Percentiles rank a stretch among this genome's conserved stretches.
Conservation (phyloP, 1,284 basidiomycete genomes). For the Ustilago loliicola region DNA sequence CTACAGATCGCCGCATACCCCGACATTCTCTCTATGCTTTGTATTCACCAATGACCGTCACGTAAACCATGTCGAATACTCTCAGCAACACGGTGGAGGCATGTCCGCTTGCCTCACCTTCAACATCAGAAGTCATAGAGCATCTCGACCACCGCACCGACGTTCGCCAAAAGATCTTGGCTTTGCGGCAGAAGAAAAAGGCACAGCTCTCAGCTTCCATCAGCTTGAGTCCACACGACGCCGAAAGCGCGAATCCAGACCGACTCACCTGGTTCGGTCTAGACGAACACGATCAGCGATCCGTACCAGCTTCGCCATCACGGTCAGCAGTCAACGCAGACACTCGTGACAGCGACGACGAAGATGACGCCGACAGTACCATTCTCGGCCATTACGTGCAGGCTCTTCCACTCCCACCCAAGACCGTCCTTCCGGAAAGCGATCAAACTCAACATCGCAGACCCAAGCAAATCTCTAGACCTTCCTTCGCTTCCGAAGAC, state of each 20-base stretch:
- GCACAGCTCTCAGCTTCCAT: constrained; percentile 7
- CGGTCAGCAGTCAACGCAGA: background rate
- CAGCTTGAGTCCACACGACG: background rate
- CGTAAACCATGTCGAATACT: background rate
- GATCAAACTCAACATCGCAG: background rate
- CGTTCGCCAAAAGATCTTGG: constrained; percentile 14
- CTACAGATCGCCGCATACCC: background rate
- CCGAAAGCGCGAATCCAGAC: background rate
- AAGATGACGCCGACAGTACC: constrained; percentile 43
- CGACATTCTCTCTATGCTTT: background rate
- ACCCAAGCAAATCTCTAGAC: background rate
- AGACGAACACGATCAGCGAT: constrained; percentile 3
- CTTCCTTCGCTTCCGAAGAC: constrained; percentile 20
- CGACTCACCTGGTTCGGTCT: constrained; percentile 39
- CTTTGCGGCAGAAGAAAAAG: constrained; percentile 26
- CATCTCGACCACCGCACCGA: constrained; percentile 10
- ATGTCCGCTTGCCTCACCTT: background rate
- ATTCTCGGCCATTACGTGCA: constrained; percentile 29
- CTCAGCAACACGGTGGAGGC: background rate
- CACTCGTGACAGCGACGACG: constrained; percentile 17
- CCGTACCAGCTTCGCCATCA: background rate
- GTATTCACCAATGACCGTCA: background rate
- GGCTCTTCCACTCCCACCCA: constrained; percentile 25
- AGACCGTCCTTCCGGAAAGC: background rate
- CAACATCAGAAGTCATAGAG: background rate